Evolutionary conservation across 2,329 filamentous ascomycete genomes (phyloP).

Genomic region (Colletotrichum tofieldiae): DNA sequence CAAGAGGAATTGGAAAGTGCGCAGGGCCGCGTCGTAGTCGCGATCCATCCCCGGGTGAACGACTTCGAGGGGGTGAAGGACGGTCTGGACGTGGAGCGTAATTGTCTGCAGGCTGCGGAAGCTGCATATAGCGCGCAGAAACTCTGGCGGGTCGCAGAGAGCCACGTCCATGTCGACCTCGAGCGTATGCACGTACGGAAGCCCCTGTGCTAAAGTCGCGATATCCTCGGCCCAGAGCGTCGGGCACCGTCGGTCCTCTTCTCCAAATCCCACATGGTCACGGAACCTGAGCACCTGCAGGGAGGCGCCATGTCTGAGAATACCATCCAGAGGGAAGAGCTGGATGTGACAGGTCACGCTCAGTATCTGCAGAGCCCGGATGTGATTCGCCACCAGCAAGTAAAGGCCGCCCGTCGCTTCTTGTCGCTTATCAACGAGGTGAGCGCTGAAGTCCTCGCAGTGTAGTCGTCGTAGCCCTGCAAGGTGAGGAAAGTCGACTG

Average conservation of each 20-base stretch:
- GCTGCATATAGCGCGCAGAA: slow-evolving; percentile 56
- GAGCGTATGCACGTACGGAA: slow-evolving; percentile 56
- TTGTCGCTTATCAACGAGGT: slow-evolving; percentile 54
- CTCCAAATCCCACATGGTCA: slow-evolving; percentile 62
- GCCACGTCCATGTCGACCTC: slow-evolving; percentile 65
- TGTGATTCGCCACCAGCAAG: slow-evolving; percentile 55
- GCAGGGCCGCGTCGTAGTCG: slow-evolving; percentile 56
- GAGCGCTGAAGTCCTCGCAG: slow-evolving; percentile 63
- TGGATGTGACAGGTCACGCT: slow-evolving; percentile 60
- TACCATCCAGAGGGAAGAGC: slow-evolving; percentile 57
- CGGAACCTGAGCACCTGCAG: slow-evolving; percentile 59
- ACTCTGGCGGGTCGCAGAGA: slow-evolving; percentile 53
- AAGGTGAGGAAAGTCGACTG: slow-evolving; percentile 57
- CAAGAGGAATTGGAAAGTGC: slow-evolving; percentile 53
- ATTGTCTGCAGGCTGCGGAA: slow-evolving; percentile 60
- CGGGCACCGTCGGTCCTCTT: slow-evolving; percentile 60
- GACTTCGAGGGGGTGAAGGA: slow-evolving; percentile 53
- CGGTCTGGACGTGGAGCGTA: slow-evolving; percentile 62
- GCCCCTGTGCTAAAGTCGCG: slow-evolving; percentile 49
- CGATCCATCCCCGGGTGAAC: slow-evolving; percentile 50
- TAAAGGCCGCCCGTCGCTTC: slow-evolving; percentile 60
- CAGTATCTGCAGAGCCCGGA: slow-evolving; percentile 56
- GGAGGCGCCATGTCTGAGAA: slow-evolving; percentile 56
- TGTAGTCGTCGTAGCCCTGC: slow-evolving; percentile 55
- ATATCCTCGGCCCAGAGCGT: slow-evolving; percentile 57